Conservation (phyloP, 2,329 filamentous ascomycete species). For the Venturia aucupariae region DNA sequence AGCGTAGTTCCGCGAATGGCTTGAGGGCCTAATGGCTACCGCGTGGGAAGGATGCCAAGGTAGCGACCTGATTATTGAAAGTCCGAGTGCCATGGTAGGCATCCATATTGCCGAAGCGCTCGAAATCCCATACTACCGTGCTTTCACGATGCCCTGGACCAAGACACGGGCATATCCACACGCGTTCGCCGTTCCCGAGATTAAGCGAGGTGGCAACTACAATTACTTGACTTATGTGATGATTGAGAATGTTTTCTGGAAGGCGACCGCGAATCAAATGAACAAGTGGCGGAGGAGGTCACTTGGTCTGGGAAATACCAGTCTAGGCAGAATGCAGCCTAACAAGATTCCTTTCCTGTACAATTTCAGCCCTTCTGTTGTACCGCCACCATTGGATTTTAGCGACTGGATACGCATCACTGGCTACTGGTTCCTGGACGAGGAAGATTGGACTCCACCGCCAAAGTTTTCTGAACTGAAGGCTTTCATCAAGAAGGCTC, state of each 20-base stretch:
- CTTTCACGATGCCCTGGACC: conserved; percentile 99
- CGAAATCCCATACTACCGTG: conserved; percentile 88
- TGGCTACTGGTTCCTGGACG: conserved; percentile 95
- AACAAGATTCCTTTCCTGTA: conserved; percentile 98
- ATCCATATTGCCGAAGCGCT: conserved; percentile 96
- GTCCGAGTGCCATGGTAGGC: conserved; percentile 91
- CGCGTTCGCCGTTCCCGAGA: conserved; percentile 85
- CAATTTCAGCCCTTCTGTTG: conserved; percentile 90
- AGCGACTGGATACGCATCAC: conserved; percentile 97
- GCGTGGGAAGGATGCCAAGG: conserved; percentile 78
- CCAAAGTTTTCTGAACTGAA: conserved; percentile 64
- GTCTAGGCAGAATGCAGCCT: conserved; percentile 80
- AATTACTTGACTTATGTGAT: conserved; percentile 93
- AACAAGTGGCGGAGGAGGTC: conserved; percentile 85
- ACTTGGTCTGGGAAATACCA: conserved; percentile 70
- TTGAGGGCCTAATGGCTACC: conserved; percentile 76
- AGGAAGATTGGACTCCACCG: conserved; percentile 65
- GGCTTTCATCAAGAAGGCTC: conserved; percentile 75
- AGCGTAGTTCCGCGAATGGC: conserved; percentile 71
- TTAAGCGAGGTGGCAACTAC: conserved; percentile 90
- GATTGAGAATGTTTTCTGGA: conserved; percentile 97
- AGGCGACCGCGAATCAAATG: conserved; percentile 79
- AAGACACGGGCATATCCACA: conserved; percentile 92
- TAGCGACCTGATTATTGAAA: conserved; percentile 86
- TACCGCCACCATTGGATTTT: conserved; percentile 89